These are phyloP conservation scores for Fonsecaea erecta DNA, from an alignment of 2,329 filamentous ascomycete genomes.

Conservation along the genomic window DNA sequence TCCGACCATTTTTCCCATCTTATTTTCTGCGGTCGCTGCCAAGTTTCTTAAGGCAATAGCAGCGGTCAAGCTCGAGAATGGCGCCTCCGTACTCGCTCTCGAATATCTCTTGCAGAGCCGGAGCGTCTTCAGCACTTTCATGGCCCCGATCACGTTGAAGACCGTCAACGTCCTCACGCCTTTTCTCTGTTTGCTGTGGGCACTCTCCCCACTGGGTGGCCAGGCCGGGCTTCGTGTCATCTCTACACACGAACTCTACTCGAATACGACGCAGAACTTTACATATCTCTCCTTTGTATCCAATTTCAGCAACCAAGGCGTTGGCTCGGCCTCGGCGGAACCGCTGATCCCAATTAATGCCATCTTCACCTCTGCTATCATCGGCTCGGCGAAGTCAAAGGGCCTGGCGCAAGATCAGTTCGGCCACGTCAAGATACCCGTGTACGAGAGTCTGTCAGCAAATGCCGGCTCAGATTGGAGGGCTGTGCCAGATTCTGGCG, in stretches of 20 bases:
- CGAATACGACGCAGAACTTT: slow-evolving; percentile 12
- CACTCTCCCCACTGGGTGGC: slow-evolving; percentile 13
- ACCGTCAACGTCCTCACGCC: slow-evolving; percentile 9
- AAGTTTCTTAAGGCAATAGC: slow-evolving; percentile 14
- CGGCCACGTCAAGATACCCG: slow-evolving; percentile 14
- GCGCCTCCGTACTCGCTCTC: slow-evolving; percentile 5
- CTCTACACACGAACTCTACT: slow-evolving; percentile 7
- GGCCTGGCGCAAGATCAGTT: slow-evolving; percentile 1
- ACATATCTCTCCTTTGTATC: slow-evolving; percentile 16
- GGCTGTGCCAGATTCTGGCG: slow-evolving; percentile 2
- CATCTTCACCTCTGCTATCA: slow-evolving; percentile 12
- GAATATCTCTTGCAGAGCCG: slow-evolving; percentile 17
- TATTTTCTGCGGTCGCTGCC: slow-evolving; percentile 17
- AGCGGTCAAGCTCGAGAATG: slow-evolving; percentile 10
- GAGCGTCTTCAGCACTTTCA: slow-evolving; percentile 8
- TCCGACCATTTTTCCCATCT: slow-evolving; percentile 25
- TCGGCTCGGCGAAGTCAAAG: slow-evolving; percentile 8
- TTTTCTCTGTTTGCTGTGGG: slow-evolving; percentile 8
- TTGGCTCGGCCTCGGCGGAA: slow-evolving; percentile 11
- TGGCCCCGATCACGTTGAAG: slow-evolving; percentile 4
- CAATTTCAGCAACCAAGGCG: slow-evolving; percentile 7
- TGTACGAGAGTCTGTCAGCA: slow-evolving; percentile 11
- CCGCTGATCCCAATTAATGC: slow-evolving; percentile 14
- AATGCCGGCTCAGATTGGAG: slow-evolving; percentile 4
- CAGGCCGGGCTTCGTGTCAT: slow-evolving; percentile 15